phyloP scores from a whole-genome alignment of 1,284 basidiomycete species.

The Heliocybe sulcata region DNA sequence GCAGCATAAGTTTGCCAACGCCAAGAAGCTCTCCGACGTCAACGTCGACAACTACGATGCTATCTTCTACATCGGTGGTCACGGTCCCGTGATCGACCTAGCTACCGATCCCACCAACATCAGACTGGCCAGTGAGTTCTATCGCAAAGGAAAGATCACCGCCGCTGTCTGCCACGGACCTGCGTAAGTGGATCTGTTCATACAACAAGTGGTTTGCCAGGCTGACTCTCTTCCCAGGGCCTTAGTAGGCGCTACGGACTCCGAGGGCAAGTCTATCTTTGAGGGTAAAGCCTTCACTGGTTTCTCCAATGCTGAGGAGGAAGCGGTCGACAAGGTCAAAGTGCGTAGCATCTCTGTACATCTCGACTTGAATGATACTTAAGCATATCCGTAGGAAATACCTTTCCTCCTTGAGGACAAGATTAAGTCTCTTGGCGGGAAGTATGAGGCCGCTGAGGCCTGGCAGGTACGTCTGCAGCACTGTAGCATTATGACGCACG shows the following conservation, averaged over 20 bases:
- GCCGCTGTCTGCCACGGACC: conserved; percentile 75
- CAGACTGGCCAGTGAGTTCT: conserved; percentile 59
- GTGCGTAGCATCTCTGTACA: conserved; percentile 10
- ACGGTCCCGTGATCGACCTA: conserved; percentile 68
- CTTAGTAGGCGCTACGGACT: conserved; percentile 46
- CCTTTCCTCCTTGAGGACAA: conserved; percentile 69
- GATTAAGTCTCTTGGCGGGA: conserved; percentile 55
- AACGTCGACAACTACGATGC: conserved; percentile 58
- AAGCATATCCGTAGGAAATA: conserved; percentile 26
- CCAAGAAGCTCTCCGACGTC: conserved; percentile 58
- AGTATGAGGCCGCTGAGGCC: conserved; percentile 50
- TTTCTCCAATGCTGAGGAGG: conserved; percentile 71
- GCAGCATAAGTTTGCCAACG: conserved; percentile 47
- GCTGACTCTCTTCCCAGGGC: conserved; percentile 23
- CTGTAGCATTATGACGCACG: not conserved
- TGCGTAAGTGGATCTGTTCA: conserved; percentile 25
- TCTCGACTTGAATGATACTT: not conserved
- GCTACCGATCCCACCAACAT: conserved; percentile 49
- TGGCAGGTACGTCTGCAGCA: conserved; percentile 42
- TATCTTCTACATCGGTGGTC: conserved; percentile 75
- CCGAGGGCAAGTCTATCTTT: conserved; percentile 55
- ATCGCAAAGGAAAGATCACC: conserved; percentile 47
- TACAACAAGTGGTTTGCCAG: too few species aligned
- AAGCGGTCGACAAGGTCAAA: conserved; percentile 35
- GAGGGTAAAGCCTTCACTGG: conserved; percentile 52